These are phyloP conservation scores for Paecilomyces variotii DNA, from an alignment of 2,329 filamentous ascomycete genomes.

Conservation along the genomic window DNA sequence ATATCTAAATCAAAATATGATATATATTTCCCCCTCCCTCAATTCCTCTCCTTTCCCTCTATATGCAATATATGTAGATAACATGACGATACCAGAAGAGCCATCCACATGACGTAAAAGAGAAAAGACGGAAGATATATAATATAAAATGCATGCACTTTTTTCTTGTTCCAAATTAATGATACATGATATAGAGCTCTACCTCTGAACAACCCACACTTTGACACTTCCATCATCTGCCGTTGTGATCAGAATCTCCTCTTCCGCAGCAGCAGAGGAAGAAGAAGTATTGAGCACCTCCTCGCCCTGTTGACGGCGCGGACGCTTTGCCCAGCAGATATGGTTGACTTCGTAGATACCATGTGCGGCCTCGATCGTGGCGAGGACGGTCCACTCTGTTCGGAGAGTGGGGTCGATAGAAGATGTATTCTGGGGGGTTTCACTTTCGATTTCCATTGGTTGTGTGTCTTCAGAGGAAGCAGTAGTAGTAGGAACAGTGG, in stretches of 20 bases:
- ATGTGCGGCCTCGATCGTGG: slow-evolving; percentile 65
- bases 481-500: slow-evolving; percentile 15
- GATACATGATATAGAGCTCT: slow-evolving; percentile 3
- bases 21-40: neutral
- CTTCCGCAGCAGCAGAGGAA: slow-evolving; percentile 37
- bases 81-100: neutral
- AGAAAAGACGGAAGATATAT: too few relatives aligned
- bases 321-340: slow-evolving; percentile 74
- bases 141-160: neutral
- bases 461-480: slow-evolving; percentile 13
- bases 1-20: too few relatives aligned
- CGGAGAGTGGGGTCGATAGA: slow-evolving; percentile 6
- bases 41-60: neutral
- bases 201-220: slow-evolving; percentile 59
- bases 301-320: slow-evolving; percentile 53
- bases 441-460: slow-evolving; percentile 17
- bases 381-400: slow-evolving; percentile 64
- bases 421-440: slow-evolving; percentile 16
- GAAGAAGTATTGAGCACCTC: slow-evolving; percentile 14
- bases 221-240: slow-evolving; percentile 86
- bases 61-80: neutral
- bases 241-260: slow-evolving; percentile 84
- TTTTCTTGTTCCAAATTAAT: slow-evolving; percentile 1
- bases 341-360: slow-evolving; percentile 94
- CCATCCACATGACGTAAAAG: too few relatives aligned